Evolutionary conservation across 2,329 filamentous ascomycete species (phyloP).

Genomic region (Mariannaea sp.): DNA sequence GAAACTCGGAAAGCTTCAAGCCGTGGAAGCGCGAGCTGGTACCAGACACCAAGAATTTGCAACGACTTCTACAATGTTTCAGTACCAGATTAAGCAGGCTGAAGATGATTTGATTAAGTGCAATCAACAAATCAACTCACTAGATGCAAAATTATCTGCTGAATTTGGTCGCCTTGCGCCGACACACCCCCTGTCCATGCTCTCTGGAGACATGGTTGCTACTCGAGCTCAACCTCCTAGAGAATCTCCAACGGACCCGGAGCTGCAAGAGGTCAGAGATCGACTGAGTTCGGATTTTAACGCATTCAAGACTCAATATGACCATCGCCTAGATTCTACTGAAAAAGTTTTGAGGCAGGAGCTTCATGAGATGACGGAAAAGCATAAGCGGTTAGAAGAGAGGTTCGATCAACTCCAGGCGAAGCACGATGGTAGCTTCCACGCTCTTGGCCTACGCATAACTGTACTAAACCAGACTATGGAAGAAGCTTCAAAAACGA

Average conservation of each 20-base stretch:
- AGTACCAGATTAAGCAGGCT: conserved; percentile 19
- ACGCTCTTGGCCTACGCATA: not conserved
- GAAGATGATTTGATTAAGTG: conserved; percentile 14
- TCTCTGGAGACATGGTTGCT: not conserved
- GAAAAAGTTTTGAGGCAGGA: too few species aligned
- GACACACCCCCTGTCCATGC: conserved; percentile 5
- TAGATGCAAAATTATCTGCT: conserved; percentile 17
- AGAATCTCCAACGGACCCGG: conserved; percentile 13
- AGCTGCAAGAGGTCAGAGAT: conserved; percentile 25
- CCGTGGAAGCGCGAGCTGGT: conserved; percentile 23
- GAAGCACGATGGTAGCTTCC: conserved; percentile 29
- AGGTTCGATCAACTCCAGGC: conserved; percentile 32
- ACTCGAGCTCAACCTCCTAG: not conserved
- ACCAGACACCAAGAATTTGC: conserved; percentile 31
- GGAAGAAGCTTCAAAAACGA: not conserved
- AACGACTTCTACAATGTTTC: conserved; percentile 27
- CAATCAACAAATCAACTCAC: conserved; percentile 9
- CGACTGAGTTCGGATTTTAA: conserved; percentile 1
- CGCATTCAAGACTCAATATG: conserved; percentile 5
- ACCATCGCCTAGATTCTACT: conserved; percentile 12
- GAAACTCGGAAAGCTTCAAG: conserved; percentile 20
- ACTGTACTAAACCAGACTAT: conserved; percentile 13
- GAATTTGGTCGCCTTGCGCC: conserved; percentile 4
- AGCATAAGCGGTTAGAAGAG: conserved; percentile 17
- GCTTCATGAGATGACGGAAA: too few species aligned